Percentiles rank a stretch among this genome's conserved stretches.
Evolutionary conservation across 768 basidiomycete genomes (phyloP).

Genomic region (Boletus subcaerulescens): DNA sequence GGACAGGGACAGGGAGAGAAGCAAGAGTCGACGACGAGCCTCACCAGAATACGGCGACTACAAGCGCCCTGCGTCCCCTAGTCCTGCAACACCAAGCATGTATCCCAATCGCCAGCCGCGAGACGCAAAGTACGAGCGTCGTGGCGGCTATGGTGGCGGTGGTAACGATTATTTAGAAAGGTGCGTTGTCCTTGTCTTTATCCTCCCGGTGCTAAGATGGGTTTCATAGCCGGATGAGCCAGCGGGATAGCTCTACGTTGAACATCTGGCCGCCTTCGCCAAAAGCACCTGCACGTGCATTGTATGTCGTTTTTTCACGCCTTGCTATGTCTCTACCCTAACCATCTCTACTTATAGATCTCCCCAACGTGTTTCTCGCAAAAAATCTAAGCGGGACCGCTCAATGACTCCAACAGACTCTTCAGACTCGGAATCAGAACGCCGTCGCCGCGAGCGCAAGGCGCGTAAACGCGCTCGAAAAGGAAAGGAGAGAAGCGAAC

Average conservation of each 20-base stretch:
- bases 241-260: conserved; percentile 55
- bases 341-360: conserved; percentile 41
- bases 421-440: conserved; percentile 54
- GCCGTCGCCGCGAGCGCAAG: conserved; percentile 55
- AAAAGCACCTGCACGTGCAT: conserved; percentile 54
- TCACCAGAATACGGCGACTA: conserved; percentile 68
- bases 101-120: conserved; percentile 41
- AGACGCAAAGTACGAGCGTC: conserved; percentile 17
- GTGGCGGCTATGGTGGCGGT: conserved; percentile 32
- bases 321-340: not conserved
- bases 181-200: conserved; percentile 36
- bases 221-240: conserved; percentile 57
- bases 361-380: conserved; percentile 51
- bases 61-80: conserved; percentile 39
- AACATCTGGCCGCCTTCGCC: conserved; percentile 86
- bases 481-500: conserved; percentile 45
- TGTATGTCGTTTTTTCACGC: conserved; percentile 39
- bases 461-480: conserved; percentile 55
- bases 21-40: conserved; percentile 33
- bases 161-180: conserved; percentile 62
- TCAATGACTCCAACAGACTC: conserved; percentile 43
- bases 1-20: conserved; percentile 7
- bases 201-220: not conserved
- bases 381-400: conserved; percentile 58
- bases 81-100: conserved; percentile 49